phyloP scores from a whole-genome alignment of 108 stramenopile species.

The Craspedostauros australis region DNA sequence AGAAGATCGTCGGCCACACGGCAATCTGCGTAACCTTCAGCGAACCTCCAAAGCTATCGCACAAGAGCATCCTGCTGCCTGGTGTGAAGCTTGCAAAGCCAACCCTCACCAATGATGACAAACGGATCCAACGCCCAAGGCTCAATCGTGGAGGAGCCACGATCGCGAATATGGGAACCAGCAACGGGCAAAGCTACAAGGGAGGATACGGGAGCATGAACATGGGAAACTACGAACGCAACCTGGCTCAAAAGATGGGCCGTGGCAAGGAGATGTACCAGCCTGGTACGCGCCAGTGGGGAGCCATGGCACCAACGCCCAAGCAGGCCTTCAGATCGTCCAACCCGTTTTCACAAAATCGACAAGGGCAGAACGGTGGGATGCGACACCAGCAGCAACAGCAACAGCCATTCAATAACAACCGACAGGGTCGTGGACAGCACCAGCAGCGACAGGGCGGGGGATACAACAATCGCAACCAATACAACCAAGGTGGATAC shows the following conservation, averaged over 20 bases:
- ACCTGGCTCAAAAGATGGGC: constrained; percentile 64
- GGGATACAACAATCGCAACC: neutral
- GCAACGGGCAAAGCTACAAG: constrained; percentile 61
- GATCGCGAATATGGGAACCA: constrained; percentile 76
- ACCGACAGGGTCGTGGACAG: constrained; percentile 9
- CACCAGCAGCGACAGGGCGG: constrained; percentile 15
- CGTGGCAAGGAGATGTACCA: constrained; percentile 77
- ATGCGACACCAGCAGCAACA: constrained; percentile 28
- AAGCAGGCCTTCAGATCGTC: constrained; percentile 42
- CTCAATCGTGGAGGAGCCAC: constrained; percentile 75
- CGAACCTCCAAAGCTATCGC: constrained; percentile 60
- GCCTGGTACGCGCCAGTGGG: constrained; percentile 81
- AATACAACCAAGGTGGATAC: neutral
- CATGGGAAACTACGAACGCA: constrained; percentile 73
- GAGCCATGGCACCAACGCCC: constrained; percentile 76
- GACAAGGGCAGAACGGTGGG: neutral
- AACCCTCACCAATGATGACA: constrained; percentile 61
- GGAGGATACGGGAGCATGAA: constrained; percentile 84
- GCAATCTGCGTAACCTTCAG: constrained; percentile 76
- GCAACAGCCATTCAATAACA: constrained; percentile 14
- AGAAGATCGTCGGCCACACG: constrained; percentile 48
- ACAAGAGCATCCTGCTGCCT: constrained; percentile 64
- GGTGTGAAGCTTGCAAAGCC: constrained; percentile 54
- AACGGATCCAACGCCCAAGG: constrained; percentile 66
- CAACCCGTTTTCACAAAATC: constrained; percentile 27